Evolutionary conservation across 345 rosid genomes (phyloP).

Genomic region (Populus simonii): DNA sequence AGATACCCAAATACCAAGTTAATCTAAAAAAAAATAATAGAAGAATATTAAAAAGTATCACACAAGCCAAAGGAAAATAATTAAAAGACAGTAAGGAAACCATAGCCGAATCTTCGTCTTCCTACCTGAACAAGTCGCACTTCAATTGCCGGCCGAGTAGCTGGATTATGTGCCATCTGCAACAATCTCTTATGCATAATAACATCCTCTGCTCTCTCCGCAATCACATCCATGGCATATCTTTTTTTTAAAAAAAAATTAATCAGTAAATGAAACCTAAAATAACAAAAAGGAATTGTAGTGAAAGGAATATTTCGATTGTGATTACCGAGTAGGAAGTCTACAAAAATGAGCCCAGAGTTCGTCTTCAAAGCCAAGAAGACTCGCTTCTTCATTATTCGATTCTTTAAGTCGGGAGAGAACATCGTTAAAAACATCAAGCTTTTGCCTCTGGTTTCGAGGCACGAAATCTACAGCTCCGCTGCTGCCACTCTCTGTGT

Average conservation of each 20-base stretch:
- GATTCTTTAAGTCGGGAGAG: constrained; percentile 46
- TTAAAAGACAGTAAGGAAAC: constrained; percentile 5
- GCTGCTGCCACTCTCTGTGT: constrained; percentile 54
- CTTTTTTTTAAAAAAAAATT: constrained; percentile 25
- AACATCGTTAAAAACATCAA: constrained; percentile 44
- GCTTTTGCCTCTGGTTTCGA: constrained; percentile 44
- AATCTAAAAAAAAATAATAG: no score
- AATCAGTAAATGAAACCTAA: neutral
- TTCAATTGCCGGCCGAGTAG: constrained; percentile 55
- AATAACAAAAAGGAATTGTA: neutral
- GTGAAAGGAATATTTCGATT: neutral
- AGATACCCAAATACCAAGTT: no score
- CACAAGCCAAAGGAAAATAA: constrained; percentile 11
- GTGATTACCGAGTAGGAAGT: constrained; percentile 47
- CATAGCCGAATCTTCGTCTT: neutral
- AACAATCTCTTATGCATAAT: constrained; percentile 62
- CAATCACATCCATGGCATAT: constrained; percentile 62
- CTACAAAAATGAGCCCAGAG: constrained; percentile 58
- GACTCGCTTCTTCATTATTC: constrained; percentile 31
- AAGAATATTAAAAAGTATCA: constrained; percentile 18
- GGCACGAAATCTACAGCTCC: constrained; percentile 41
- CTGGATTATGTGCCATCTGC: constrained; percentile 44
- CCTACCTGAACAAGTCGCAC: constrained; percentile 59
- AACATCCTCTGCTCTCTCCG: constrained; percentile 62
- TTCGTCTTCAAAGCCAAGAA: constrained; percentile 53